These are phyloP conservation scores for Yamadazyma sp. DNA, from an alignment of 1,139 yeast genomes.

Conservation along the genomic window DNA sequence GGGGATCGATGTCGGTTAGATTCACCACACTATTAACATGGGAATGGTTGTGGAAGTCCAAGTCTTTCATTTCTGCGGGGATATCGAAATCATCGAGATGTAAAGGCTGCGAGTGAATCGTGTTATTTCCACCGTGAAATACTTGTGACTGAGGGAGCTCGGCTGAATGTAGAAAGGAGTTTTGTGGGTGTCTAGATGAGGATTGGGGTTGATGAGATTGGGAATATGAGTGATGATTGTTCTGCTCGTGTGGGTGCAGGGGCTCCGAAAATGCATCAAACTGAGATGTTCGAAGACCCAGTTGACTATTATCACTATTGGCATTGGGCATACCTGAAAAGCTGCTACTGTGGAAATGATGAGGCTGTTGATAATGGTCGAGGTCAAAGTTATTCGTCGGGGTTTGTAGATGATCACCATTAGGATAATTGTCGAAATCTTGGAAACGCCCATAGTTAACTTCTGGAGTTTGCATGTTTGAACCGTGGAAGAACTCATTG, in stretches of 20 bases:
- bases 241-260: background rate
- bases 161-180: background rate
- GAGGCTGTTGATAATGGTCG: background rate
- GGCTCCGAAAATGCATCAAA: background rate
- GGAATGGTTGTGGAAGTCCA: slow-evolving; percentile 10
- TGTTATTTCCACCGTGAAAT: background rate
- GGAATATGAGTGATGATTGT: background rate
- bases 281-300: background rate
- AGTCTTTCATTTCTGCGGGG: slow-evolving; percentile 6
- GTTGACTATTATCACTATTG: background rate
- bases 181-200: background rate
- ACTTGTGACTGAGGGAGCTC: background rate
- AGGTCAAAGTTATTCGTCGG: background rate
- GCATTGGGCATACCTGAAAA: slow-evolving; percentile 1
- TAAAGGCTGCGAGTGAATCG: slow-evolving; percentile 1
- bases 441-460: slow-evolving; percentile 1
- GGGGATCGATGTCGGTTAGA: slow-evolving; percentile 11
- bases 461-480: background rate
- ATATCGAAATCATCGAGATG: slow-evolving; percentile 12
- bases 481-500: slow-evolving; percentile 1
- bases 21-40: slow-evolving; percentile 16
- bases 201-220: background rate
- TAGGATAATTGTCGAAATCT: slow-evolving; percentile 1
- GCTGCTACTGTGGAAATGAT: slow-evolving; percentile 2
- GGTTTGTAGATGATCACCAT: background rate